phyloP scores from a whole-genome alignment of 805 yeast species.

The Millerago galiae region DNA sequence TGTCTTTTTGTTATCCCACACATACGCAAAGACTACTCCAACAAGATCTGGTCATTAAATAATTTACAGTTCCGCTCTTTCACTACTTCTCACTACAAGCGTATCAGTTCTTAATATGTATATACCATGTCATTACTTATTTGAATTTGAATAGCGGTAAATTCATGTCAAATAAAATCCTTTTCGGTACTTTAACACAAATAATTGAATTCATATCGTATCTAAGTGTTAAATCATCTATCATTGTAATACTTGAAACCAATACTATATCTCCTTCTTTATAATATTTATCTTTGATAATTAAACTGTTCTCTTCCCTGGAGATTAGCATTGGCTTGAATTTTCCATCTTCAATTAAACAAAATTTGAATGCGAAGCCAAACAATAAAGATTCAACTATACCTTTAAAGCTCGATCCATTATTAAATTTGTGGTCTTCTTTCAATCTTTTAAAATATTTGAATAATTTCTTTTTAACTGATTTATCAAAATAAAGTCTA shows the following conservation, averaged over 20 bases:
- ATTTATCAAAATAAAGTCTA: slow-evolving; percentile 1
- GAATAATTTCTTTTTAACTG: neutral
- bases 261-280: slow-evolving; percentile 1
- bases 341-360: neutral
- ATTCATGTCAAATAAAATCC: neutral
- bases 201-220: neutral
- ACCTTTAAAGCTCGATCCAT: neutral
- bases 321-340: neutral
- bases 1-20: too few species aligned
- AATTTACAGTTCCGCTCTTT: too few species aligned
- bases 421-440: neutral
- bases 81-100: neutral
- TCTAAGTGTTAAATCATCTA: neutral
- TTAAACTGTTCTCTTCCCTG: neutral
- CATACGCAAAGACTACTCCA: too few species aligned
- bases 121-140: neutral
- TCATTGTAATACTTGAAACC: neutral
- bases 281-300: neutral
- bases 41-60: too few species aligned
- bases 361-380: slow-evolving; percentile 5
- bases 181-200: slow-evolving; percentile 1
- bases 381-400: neutral
- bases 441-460: neutral
- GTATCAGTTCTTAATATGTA: neutral
- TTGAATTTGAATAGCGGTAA: slow-evolving; percentile 1